phyloP scores from a whole-genome alignment of 768 basidiomycete species.

The Mycena kentingensis region DNA sequence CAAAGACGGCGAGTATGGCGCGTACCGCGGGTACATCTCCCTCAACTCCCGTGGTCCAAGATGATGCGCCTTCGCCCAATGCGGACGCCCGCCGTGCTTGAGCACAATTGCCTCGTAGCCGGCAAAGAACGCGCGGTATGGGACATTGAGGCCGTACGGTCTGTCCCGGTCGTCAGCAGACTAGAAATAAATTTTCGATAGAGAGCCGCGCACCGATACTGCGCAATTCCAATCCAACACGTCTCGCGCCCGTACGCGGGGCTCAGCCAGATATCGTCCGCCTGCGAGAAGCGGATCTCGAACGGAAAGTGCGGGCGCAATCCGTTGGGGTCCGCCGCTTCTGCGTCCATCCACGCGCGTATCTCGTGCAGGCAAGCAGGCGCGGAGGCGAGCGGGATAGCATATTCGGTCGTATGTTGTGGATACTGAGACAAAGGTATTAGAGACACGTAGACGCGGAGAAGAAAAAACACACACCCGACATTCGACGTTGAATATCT shows the following conservation, averaged over 20 bases:
- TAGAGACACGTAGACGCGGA: conserved; percentile 7
- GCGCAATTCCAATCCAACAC: conserved; percentile 95
- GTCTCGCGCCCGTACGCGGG: conserved; percentile 78
- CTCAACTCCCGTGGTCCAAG: conserved; percentile 39
- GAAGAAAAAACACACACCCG: conserved; percentile 54
- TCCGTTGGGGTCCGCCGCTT: conserved; percentile 68
- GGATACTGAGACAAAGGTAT: conserved; percentile 58
- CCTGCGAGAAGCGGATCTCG: conserved; percentile 85
- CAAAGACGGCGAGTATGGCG: no score
- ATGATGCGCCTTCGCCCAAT: conserved; percentile 90
- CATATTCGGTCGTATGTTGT: conserved; percentile 96
- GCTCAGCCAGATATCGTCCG: conserved; percentile 93
- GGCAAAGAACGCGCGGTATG: conserved; percentile 77
- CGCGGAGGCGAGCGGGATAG: conserved; percentile 74
- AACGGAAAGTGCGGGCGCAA: conserved; percentile 89
- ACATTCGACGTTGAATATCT: conserved; percentile 93
- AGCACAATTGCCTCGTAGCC: conserved; percentile 73
- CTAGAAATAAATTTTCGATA: background rate
- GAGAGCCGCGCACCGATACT: conserved; percentile 69
- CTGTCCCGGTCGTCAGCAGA: conserved; percentile 39
- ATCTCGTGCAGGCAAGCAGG: conserved; percentile 71
- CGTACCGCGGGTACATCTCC: conserved; percentile 78
- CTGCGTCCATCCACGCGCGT: conserved; percentile 67
- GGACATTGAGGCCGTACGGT: conserved; percentile 82
- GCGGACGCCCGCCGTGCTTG: conserved; percentile 78